Conservation (phyloP, 164 flowering plant species). For the Vitis rotundifolia region DNA sequence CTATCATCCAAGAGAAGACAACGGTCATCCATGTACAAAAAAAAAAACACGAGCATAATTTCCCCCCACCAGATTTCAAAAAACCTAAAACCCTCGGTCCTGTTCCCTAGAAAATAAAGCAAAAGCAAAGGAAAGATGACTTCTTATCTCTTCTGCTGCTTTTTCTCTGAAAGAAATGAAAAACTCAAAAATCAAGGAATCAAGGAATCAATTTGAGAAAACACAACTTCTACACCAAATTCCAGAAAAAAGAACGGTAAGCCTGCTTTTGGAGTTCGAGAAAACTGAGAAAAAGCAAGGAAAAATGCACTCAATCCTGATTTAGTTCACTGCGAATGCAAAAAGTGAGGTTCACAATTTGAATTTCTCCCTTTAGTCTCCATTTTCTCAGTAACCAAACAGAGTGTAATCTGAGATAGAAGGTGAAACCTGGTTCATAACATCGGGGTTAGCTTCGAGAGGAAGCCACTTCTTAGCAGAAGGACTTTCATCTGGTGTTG, state of each 20-base stretch:
- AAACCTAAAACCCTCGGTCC: neutral
- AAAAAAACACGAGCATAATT: neutral
- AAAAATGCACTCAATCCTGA: too few relatives aligned
- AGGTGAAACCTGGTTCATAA: constrained; percentile 89
- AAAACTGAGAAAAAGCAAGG: too few relatives aligned
- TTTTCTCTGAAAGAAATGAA: too few relatives aligned
- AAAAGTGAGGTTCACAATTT: too few relatives aligned
- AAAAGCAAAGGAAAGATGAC: neutral
- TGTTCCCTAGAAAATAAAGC: neutral
- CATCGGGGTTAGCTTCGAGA: constrained; percentile 97
- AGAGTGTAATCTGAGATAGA: neutral
- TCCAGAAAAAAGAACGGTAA: too few relatives aligned
- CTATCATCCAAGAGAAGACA: neutral
- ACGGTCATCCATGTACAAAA: neutral
- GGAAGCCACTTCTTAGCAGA: constrained; percentile 93
- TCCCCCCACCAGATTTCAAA: neutral
- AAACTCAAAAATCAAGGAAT: too few relatives aligned
- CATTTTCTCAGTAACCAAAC: neutral
- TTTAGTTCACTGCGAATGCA: too few relatives aligned
- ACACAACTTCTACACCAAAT: too few relatives aligned
- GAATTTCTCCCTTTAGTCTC: too few relatives aligned
- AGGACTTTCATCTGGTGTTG: constrained; percentile 40
- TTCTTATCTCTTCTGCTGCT: too few relatives aligned
- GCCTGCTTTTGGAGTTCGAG: too few relatives aligned
- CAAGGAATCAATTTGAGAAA: neutral